Evolutionary conservation across 352 stramenopile species (phyloP), one percentile per base, ranked within the genome.

Genomic region (Phytophthora tentaculata): DNA sequence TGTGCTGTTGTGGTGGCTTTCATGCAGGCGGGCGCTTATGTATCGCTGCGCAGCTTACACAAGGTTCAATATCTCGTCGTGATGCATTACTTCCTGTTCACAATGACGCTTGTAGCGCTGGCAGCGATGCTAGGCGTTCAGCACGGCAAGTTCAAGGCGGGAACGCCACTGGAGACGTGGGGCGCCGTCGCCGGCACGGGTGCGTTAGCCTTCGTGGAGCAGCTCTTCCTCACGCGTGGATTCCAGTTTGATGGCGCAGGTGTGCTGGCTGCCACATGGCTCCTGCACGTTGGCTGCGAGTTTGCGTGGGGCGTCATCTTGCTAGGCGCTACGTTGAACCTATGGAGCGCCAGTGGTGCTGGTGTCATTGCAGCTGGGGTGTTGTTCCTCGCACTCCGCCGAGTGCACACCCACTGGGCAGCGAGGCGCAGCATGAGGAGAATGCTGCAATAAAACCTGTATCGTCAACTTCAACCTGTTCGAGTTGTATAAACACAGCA

Each of bases 231-330:
- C 61, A 85, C 81, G 14, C 75, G 81, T 9, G 79, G 81, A 22
- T 88, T 90, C 63, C 81, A 92, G 70, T 77, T 85, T 49, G 84
- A 89, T 35, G 75, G 77, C 32, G 74, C 78, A 12, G 84, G 79
- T 29, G 73, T 81, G 26, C 70, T 85, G 12, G 79, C 81, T 23
- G 67, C 84, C 44, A 80, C 85, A 59, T 64, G 70, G 19, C 76
- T 89, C 49, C 50, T 89, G 28, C 69, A 84, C 59, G 77, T 90
- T 24, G 77, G 76, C 3, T 87, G 78, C 57, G 76, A 88, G 22
- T 88, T 88, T 56, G 56, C 74, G 14, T 90, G 81, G 79, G 72
- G 82, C 35, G 48, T 81, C 20, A 55, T 59, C 6, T 61, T 89
- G 10, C 62, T 88, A 22, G 69, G 69, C 24, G 74, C 79, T 45